A percentile compares a stretch with the other conserved stretches of the same genome.
These are phyloP conservation scores for Arctium lappa DNA, from an alignment of 129 eudicot species.

Conservation along the genomic window DNA sequence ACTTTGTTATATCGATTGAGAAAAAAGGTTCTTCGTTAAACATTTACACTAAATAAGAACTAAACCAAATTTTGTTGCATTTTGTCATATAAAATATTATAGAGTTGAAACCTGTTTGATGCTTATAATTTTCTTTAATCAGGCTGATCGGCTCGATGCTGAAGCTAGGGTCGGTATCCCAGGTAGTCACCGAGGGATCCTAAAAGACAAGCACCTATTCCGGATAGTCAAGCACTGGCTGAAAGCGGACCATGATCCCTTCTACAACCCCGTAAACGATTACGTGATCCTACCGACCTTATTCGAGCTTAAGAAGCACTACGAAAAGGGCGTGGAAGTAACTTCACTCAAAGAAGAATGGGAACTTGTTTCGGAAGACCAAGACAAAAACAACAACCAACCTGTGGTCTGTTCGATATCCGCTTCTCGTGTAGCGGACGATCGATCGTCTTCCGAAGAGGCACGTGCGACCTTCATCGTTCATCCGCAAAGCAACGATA, in stretches of 20 bases:
- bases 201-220: conserved; percentile 72
- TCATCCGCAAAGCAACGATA: conserved; percentile 56
- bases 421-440: conserved; percentile 45
- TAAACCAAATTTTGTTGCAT: background rate
- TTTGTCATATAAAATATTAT: background rate
- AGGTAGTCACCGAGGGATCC: conserved; percentile 92
- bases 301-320: conserved; percentile 55
- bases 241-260: conserved; percentile 90
- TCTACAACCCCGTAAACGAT: conserved; percentile 85
- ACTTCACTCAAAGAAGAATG: conserved; percentile 78
- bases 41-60: background rate
- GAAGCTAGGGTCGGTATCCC: conserved; percentile 97
- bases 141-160: conserved; percentile 96
- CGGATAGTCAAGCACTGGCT: conserved; percentile 90
- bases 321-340: conserved; percentile 43
- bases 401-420: conserved; percentile 49
- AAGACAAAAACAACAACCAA: conserved; percentile 19
- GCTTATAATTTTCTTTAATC: conserved; percentile 7
- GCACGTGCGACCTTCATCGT: conserved; percentile 54
- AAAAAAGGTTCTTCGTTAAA: too few relatives aligned
- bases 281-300: conserved; percentile 84
- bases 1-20: too few relatives aligned
- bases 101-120: background rate
- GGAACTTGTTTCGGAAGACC: conserved; percentile 61
- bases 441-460: conserved; percentile 34